A percentile compares a stretch with the other conserved stretches of the same genome.
phyloP scores from a whole-genome alignment of 179 eudicot species.

The Camellia oleifera region DNA sequence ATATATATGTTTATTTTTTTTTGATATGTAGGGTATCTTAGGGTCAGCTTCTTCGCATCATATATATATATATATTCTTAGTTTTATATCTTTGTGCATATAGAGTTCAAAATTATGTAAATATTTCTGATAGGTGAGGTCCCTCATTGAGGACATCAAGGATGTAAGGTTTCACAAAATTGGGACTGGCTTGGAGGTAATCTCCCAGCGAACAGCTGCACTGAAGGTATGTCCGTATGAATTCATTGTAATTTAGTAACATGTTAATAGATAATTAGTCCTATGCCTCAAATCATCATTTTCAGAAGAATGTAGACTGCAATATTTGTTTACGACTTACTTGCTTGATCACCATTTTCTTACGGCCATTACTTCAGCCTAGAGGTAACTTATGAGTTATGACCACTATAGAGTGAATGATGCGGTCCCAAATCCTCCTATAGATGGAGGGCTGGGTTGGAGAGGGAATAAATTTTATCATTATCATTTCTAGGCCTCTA shows the following conservation, averaged over 20 bases:
- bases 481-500: background rate
- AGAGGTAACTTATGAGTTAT: background rate
- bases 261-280: background rate
- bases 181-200: constrained; percentile 85
- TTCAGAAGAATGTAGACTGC: background rate
- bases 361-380: background rate
- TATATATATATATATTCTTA: too few relatives aligned
- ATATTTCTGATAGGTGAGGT: constrained; percentile 60
- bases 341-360: background rate
- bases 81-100: background rate
- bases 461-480: background rate
- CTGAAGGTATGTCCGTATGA: constrained; percentile 51
- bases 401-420: constrained; percentile 5
- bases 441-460: too few relatives aligned
- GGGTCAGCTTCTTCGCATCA: too few relatives aligned
- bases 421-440: background rate
- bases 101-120: background rate
- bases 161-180: constrained; percentile 96
- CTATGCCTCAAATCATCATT: background rate
- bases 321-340: background rate
- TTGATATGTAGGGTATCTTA: too few relatives aligned
- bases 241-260: background rate
- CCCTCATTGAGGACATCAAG: constrained; percentile 92
- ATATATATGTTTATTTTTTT: background rate
- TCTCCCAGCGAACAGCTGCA: constrained; percentile 82